Evolutionary conservation across 108 stramenopile genomes (phyloP).

Genomic region (Seminavis robusta): DNA sequence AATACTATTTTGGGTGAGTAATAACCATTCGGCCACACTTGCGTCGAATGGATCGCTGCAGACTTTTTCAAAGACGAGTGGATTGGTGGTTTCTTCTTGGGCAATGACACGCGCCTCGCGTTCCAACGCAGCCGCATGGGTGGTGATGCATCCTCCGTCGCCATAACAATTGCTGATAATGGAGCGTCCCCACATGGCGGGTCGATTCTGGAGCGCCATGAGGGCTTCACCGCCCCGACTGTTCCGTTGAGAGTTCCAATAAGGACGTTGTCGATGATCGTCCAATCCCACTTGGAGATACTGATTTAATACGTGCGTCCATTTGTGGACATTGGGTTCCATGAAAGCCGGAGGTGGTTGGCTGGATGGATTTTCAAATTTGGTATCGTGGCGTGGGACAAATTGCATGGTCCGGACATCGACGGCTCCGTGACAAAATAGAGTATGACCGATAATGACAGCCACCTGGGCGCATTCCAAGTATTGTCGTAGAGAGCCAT

Average conservation of each 20-base stretch:
- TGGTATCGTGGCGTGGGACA: constrained; percentile 40
- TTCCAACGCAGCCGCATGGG: constrained; percentile 19
- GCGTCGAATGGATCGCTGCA: constrained; percentile 48
- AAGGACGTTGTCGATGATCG: constrained; percentile 37
- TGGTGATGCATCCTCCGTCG: constrained; percentile 56
- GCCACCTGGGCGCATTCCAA: constrained; percentile 43
- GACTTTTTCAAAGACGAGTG: constrained; percentile 54
- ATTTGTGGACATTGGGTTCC: constrained; percentile 41
- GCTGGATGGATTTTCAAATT: constrained; percentile 37
- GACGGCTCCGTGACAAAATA: constrained; percentile 69
- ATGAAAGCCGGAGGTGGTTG: constrained; percentile 25
- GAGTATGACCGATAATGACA: constrained; percentile 48
- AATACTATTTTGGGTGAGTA: constrained; percentile 43
- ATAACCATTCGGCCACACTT: constrained; percentile 42
- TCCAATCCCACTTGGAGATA: constrained; percentile 32
- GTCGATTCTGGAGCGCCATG: constrained; percentile 53
- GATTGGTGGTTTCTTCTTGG: constrained; percentile 24
- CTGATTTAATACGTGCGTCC: constrained; percentile 44
- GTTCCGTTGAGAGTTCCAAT: constrained; percentile 42
- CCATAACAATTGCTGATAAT: constrained; percentile 55
- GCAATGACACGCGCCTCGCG: constrained; percentile 26
- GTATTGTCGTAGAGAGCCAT: constrained; percentile 51
- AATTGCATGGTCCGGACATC: constrained; percentile 42
- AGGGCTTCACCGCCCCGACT: constrained; percentile 57
- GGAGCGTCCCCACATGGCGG: constrained; percentile 66